Conservation (phyloP, 2,329 filamentous ascomycete species). For the Orbilia blumenaviensis region DNA sequence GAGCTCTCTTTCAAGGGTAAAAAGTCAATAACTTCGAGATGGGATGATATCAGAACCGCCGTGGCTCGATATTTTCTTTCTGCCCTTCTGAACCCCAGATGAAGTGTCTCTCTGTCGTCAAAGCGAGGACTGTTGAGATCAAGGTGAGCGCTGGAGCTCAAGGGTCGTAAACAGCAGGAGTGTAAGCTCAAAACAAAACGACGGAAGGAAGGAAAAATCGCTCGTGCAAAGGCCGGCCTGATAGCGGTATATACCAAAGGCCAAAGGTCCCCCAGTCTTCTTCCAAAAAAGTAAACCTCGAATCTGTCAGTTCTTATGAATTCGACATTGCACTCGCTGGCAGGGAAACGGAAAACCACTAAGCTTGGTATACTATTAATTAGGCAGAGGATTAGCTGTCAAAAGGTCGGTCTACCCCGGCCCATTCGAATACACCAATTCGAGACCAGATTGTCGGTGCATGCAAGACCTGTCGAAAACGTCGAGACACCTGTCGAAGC, state of each 20-base stretch:
- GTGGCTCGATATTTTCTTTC: conserved; percentile 3
- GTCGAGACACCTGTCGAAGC: conserved; percentile 26
- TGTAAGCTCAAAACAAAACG: conserved; percentile 6
- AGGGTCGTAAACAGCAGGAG: conserved; percentile 32
- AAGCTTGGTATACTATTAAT: background rate
- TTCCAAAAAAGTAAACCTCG: conserved; percentile 22
- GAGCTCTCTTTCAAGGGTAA: conserved; percentile 9
- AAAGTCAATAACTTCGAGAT: conserved; percentile 9
- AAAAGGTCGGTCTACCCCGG: conserved; percentile 12
- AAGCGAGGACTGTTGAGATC: background rate
- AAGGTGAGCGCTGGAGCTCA: conserved; percentile 10
- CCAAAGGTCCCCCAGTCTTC: conserved; percentile 6
- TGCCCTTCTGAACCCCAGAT: too few relatives aligned
- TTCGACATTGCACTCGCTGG: conserved; percentile 16
- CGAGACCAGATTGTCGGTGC: conserved; percentile 19
- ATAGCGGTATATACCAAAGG: conserved; percentile 26
- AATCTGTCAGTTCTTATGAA: conserved; percentile 4
- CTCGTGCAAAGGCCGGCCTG: conserved; percentile 24
- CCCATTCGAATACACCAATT: background rate
- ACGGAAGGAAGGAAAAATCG: conserved; percentile 24
- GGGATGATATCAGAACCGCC: conserved; percentile 51
- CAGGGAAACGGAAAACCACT: conserved; percentile 26
- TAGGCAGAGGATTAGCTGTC: conserved; percentile 27
- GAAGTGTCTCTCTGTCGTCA: background rate
- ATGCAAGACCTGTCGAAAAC: conserved; percentile 22